Base-by-base conservation (phyloP, 176 grass and related monocot species). In the Oryza australiensis region DNA sequence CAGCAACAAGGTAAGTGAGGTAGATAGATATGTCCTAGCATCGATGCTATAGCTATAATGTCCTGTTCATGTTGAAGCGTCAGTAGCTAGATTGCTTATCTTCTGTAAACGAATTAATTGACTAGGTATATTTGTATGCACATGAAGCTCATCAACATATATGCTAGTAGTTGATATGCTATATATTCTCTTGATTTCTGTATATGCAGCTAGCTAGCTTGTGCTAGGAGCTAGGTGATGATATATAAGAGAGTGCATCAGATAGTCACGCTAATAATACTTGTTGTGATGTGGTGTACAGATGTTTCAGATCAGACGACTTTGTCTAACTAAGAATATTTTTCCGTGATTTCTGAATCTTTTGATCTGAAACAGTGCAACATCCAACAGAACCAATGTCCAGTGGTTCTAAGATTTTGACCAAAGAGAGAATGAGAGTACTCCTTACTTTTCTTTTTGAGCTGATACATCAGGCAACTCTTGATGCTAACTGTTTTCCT, bases 281-380 rank as follows among this genome's bases (percentile, higher is more conserved):
- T 22, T 55, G 7, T n/a, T 9, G 6, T 53, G 14, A 78, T 79
- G 62, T 48, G 63, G 8, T 75, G n/a, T 67, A 40, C 16, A 41
- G 45, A 49, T 79, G 64, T 79, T 49, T 66, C 65, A 55, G 42
- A 28, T 46, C 38, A 64, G 51, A 55, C 51, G 51, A 55, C 51
- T 22, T 2, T 20, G 11, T 20, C 9, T 11, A 33, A 46, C 40
- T 29, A 67, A 51, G 70, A 66, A 62, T 35, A 68, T 68, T 60
- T 27, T 74, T 49, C 37, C 27, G 9, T 68, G 23, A 11, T 40
- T 35, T 80, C 66, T 30, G 38, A 80, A 84, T 74, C 68, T 88
- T 80, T 27, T 35, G 60, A 68, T 67, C 46, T 68, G 34, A 68
- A 29, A 81, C 32, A 69, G 42, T 22, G 20, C 43, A 40, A 0